These are phyloP conservation scores for Taphrina pruni DNA, from an alignment of 1,139 yeast species.

Conservation along the genomic window DNA sequence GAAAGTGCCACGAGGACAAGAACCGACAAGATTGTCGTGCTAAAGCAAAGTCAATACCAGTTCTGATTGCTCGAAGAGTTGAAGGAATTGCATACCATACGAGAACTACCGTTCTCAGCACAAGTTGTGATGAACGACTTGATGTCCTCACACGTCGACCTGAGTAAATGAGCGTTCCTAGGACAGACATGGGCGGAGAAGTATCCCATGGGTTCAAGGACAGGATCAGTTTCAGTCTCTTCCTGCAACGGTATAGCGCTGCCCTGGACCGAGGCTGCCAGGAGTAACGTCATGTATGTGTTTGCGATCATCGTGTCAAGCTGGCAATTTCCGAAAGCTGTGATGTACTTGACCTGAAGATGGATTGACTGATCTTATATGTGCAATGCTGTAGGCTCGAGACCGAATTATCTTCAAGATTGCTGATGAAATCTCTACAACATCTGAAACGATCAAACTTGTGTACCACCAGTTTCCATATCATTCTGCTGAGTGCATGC, in stretches of 20 bases:
- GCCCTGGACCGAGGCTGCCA: not conserved
- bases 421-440: not conserved
- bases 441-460: not conserved
- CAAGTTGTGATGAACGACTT: not conserved
- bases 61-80: no score
- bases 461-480: not conserved
- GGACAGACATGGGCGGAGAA: slow-evolving; percentile 6
- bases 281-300: not conserved
- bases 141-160: not conserved
- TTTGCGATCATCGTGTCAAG: not conserved
- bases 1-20: not conserved
- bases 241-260: not conserved
- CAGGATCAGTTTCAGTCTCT: not conserved
- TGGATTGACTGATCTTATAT: not conserved
- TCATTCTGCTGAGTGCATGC: no score
- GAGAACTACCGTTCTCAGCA: not conserved
- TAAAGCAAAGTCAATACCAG: no score
- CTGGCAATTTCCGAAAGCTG: no score
- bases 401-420: not conserved
- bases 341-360: no score
- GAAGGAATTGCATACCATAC: no score
- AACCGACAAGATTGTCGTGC: not conserved
- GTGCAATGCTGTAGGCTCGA: not conserved
- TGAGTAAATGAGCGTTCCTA: not conserved
- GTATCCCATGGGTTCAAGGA: not conserved